Percentiles rank a stretch among this genome's conserved stretches.
Evolutionary conservation across 306 rosid genomes (phyloP).

Genomic region (Trifolium subterraneum): DNA sequence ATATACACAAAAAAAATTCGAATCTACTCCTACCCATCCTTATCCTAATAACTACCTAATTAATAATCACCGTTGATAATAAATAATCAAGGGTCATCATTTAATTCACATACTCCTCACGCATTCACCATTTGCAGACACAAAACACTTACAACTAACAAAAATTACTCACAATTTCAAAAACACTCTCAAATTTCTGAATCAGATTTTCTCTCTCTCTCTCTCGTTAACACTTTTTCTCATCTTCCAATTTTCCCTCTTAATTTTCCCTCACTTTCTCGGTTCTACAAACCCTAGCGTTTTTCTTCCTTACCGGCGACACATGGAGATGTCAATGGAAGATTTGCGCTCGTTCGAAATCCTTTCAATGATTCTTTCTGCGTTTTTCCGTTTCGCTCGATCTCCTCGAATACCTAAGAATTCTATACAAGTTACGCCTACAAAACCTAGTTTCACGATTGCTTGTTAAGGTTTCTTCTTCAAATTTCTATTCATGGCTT

Average conservation of each 20-base stretch:
- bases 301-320: conserved; percentile 27
- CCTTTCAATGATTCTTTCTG: conserved; percentile 55
- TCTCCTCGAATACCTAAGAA: conserved; percentile 61
- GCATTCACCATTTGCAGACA: background rate
- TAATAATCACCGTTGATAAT: conserved; percentile 26
- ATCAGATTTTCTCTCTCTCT: background rate
- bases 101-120: conserved; percentile 4
- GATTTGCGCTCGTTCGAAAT: conserved; percentile 56
- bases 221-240: background rate
- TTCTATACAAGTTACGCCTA: conserved; percentile 62
- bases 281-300: conserved; percentile 33
- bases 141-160: background rate
- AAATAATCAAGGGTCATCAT: conserved; percentile 30
- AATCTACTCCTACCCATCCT: conserved; percentile 36
- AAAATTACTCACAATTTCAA: background rate
- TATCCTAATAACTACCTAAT: conserved; percentile 22
- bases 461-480: conserved; percentile 50
- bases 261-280: conserved; percentile 35
- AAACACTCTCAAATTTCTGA: conserved; percentile 40
- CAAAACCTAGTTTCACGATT: conserved; percentile 50
- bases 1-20: conserved; percentile 48
- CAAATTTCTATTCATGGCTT: conserved; percentile 7
- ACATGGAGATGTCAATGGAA: conserved; percentile 82
- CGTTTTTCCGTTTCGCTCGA: conserved; percentile 55
- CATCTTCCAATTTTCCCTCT: conserved; percentile 32